Evolutionary conservation across 202 grass and related monocot genomes (phyloP).

Genomic region (Cymbopogon flexuosus): DNA sequence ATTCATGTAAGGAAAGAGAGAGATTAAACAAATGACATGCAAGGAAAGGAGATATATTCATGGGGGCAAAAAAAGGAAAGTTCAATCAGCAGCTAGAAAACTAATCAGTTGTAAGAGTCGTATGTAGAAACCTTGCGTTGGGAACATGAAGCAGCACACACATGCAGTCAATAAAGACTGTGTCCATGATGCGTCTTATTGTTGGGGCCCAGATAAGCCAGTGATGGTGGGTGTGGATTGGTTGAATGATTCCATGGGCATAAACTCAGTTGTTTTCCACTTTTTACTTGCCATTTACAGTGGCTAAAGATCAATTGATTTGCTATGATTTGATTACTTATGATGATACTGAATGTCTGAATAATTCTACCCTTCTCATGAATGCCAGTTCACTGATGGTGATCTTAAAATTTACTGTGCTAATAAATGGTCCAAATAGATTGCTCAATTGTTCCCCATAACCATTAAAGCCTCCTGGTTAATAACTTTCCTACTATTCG

Average conservation of each 20-base stretch:
- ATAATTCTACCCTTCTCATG: neutral
- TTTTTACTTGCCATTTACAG: neutral
- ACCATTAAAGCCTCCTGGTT: neutral
- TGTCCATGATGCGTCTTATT: neutral
- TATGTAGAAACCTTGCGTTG: neutral
- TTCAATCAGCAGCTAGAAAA: neutral
- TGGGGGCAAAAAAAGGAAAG: neutral
- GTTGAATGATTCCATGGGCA: neutral
- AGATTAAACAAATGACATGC: neutral
- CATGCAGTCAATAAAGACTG: neutral
- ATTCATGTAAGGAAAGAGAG: neutral
- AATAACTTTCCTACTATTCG: neutral
- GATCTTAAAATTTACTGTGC: neutral
- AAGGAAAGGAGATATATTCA: neutral
- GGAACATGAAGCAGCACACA: neutral
- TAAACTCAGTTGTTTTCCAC: neutral
- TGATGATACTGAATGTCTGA: slow-evolving; percentile 17
- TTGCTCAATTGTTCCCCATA: neutral
- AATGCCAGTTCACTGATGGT: neutral
- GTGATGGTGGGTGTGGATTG: neutral
- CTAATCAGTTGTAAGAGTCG: neutral
- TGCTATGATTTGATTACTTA: neutral
- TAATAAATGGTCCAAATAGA: neutral
- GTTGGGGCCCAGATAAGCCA: neutral
- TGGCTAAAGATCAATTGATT: neutral